Evolutionary conservation across 1,284 basidiomycete species (phyloP).

Genomic region (Fistulina hepatica): DNA sequence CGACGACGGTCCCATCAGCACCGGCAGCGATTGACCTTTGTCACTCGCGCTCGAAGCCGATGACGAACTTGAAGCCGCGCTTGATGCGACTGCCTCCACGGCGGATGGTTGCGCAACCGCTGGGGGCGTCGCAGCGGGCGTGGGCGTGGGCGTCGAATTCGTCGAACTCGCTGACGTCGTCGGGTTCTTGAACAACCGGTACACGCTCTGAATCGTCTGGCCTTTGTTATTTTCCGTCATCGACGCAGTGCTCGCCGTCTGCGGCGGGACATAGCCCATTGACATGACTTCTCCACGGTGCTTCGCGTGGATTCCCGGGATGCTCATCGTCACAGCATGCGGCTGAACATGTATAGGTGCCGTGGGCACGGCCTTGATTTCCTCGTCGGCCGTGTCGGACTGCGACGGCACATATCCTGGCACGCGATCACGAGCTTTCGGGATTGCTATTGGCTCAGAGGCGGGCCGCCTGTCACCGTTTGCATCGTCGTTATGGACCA

Average conservation of each 20-base stretch:
- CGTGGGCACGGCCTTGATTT: background rate
- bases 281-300: constrained; percentile 73
- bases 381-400: constrained; percentile 19
- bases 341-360: constrained; percentile 60
- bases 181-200: constrained; percentile 59
- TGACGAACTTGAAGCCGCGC: constrained; percentile 10
- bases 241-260: constrained; percentile 24
- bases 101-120: background rate
- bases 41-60: constrained; percentile 4
- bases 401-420: constrained; percentile 13
- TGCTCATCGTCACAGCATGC: constrained; percentile 64
- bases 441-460: constrained; percentile 10
- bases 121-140: constrained; percentile 1
- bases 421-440: constrained; percentile 4
- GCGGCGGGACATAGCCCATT: constrained; percentile 56
- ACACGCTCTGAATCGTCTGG: constrained; percentile 52
- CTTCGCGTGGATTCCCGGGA: constrained; percentile 70
- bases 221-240: constrained; percentile 34
- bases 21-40: constrained; percentile 3
- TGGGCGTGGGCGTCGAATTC: background rate
- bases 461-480: no score
- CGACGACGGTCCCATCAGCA: constrained; percentile 1
- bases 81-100: no score
- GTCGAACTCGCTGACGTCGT: constrained; percentile 4
- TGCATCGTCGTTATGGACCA: constrained; percentile 21